Evolutionary conservation across 768 basidiomycete genomes (phyloP).

Genomic region (Leucocoprinus sp.): DNA sequence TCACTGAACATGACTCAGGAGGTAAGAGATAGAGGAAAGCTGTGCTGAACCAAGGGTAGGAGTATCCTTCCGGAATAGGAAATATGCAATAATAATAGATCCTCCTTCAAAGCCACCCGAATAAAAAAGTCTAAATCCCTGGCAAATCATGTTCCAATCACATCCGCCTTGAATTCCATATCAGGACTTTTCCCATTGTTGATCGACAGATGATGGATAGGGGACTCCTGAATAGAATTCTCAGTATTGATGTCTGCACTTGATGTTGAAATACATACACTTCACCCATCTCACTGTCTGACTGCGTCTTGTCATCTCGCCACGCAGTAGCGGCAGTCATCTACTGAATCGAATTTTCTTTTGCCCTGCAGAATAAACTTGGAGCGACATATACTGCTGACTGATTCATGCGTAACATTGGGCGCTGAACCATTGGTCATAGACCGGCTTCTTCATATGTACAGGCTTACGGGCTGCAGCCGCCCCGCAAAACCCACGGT

Average conservation of each 20-base stretch:
- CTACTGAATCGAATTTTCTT: too few relatives aligned
- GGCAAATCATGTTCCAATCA: neutral
- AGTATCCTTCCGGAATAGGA: neutral
- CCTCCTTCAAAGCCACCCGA: conserved; percentile 1
- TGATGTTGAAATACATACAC: too few relatives aligned
- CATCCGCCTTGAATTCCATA: neutral
- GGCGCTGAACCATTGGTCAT: neutral
- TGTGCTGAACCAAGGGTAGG: neutral
- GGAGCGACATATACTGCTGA: too few relatives aligned
- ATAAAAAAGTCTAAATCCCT: conserved; percentile 5
- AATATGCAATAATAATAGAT: too few relatives aligned
- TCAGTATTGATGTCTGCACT: too few relatives aligned
- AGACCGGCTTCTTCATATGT: conserved; percentile 4
- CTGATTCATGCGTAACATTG: too few relatives aligned
- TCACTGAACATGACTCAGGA: conserved; percentile 12
- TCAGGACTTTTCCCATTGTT: neutral
- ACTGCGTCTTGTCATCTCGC: too few relatives aligned
- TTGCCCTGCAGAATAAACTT: too few relatives aligned
- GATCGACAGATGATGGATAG: too few relatives aligned
- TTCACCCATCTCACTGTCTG: too few relatives aligned
- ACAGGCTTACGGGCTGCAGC: neutral
- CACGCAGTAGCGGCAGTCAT: too few relatives aligned
- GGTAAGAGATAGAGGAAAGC: neutral
- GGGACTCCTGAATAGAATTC: too few relatives aligned
- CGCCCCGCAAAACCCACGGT: conserved; percentile 17